Evolutionary conservation across 1,139 yeast genomes (phyloP), one percentile per base, ranked within the genome.

Genomic region (Nakaseomyces kungkrabaensis): DNA sequence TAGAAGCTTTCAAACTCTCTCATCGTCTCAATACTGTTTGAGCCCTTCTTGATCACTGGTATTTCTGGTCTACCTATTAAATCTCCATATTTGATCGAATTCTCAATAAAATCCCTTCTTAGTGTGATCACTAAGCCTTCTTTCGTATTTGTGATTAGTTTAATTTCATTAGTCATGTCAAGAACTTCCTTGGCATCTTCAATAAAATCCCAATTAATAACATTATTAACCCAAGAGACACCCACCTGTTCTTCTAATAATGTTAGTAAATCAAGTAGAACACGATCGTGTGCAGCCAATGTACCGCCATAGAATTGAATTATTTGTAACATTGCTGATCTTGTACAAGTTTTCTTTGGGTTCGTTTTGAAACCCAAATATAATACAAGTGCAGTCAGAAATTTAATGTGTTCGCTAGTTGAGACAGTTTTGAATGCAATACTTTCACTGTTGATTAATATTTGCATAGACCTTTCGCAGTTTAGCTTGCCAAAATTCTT

Each of bases 181-280:
- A 76, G 81, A 11, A 67, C 68, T 40, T 66, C 69, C 8, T 67
- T 64, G 43, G 70, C 57, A 25, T 70, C 73, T 31, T 77, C 74
- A 10, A 71, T 63, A 48, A 83, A 75, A 48, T 84, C 89, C 95
- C 95, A 87, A 41, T 75, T 71, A 44, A 74, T 69, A 9, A 85
- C 80, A 47, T 67, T 65, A 49, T 74, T 72, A 11, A 82, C 71
- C 95, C 95, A 86, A 7, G 79, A 69, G 3, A 58, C 59, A 13
- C 74, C 69, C 9, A 73, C 59, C 5, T 70, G 68, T 0, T 77
- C 60, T 64, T 90, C 97, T 38, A 87, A 70, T 9, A 65, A 63
- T 49, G 73, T 70, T 46, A 90, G 62, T 3, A 85, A 66, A 3
- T 71, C 66, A 52, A 85, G 77, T 33, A 90, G 62, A 1, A 88